These are phyloP conservation scores for Niveomyces coronatus DNA, from an alignment of 2,329 filamentous ascomycete genomes.

Conservation along the genomic window DNA sequence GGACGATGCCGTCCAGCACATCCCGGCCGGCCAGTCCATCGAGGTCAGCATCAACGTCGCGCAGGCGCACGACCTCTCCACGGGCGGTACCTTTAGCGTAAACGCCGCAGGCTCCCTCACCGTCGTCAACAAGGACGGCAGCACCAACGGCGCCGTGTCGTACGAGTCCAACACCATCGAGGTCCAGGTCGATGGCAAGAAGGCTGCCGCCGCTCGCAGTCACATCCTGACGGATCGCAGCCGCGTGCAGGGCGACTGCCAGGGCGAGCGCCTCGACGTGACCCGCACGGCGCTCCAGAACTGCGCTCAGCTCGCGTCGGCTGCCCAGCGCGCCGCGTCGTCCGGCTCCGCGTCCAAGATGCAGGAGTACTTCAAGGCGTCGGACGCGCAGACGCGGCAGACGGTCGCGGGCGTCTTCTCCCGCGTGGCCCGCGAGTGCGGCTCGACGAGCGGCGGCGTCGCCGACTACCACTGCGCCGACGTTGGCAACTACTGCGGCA, in stretches of 20 bases:
- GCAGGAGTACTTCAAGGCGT: conserved; percentile 49
- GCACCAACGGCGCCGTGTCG: conserved; percentile 38
- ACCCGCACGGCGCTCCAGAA: conserved; percentile 36
- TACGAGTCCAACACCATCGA: conserved; percentile 47
- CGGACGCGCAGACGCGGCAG: conserved; percentile 26
- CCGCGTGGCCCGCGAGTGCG: conserved; percentile 44
- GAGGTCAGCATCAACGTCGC: conserved; percentile 40
- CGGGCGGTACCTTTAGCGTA: conserved; percentile 41
- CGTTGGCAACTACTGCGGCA: conserved; percentile 38
- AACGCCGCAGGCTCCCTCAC: conserved; percentile 42
- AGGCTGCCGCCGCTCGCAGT: conserved; percentile 37
- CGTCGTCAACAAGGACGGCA: conserved; percentile 35
- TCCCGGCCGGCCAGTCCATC: conserved; percentile 34
- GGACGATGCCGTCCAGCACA: conserved; percentile 34
- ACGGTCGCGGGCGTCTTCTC: conserved; percentile 40
- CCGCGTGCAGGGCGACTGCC: conserved; percentile 39
- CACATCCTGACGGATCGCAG: conserved; percentile 37
- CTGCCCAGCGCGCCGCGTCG: conserved; percentile 26
- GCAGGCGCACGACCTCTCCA: conserved; percentile 36
- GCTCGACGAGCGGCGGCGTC: conserved; percentile 33
- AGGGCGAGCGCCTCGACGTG: conserved; percentile 28
- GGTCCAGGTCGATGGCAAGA: conserved; percentile 42
- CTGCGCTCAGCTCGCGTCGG: conserved; percentile 38
- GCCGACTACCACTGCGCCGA: conserved; percentile 52
- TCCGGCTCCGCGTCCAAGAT: conserved; percentile 36